A percentile compares a stretch with the other conserved stretches of the same genome.
phyloP scores from a whole-genome alignment of 495 filamentous ascomycete genomes.

The Astrothelium macrocarpum region DNA sequence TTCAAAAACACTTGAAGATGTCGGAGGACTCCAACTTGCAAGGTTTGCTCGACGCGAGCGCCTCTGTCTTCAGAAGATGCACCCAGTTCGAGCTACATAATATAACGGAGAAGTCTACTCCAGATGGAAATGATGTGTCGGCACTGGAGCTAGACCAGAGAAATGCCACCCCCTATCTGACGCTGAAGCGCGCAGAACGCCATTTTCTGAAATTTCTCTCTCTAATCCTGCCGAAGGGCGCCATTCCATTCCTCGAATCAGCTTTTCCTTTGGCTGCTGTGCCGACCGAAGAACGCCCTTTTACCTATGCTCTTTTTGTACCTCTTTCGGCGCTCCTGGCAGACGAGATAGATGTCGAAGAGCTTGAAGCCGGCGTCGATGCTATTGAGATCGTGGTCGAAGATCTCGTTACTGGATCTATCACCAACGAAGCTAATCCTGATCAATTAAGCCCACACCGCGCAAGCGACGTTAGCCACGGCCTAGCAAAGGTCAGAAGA shows the following conservation, averaged over 20 bases:
- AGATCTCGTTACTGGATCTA: background rate
- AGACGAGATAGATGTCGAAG: slow-evolving; percentile 46
- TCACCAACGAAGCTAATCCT: slow-evolving; percentile 39
- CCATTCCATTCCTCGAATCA: slow-evolving; percentile 51
- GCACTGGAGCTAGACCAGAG: slow-evolving; percentile 20
- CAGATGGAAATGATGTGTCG: slow-evolving; percentile 14
- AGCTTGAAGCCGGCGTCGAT: slow-evolving; percentile 60
- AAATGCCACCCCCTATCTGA: slow-evolving; percentile 49
- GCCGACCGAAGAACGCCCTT: slow-evolving; percentile 53
- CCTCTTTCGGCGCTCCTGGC: slow-evolving; percentile 51
- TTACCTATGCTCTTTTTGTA: slow-evolving; percentile 57
- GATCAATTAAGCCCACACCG: background rate
- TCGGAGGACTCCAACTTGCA: slow-evolving; percentile 44
- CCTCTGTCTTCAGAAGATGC: slow-evolving; percentile 49
- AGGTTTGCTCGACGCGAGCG: slow-evolving; percentile 42
- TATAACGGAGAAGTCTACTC: slow-evolving; percentile 37
- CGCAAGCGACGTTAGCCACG: slow-evolving; percentile 42
- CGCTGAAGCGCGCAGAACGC: slow-evolving; percentile 61
- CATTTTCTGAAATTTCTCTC: slow-evolving; percentile 61
- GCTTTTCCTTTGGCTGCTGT: slow-evolving; percentile 63
- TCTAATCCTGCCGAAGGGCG: slow-evolving; percentile 51
- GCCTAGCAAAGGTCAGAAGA: slow-evolving; percentile 51
- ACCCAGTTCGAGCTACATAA: slow-evolving; percentile 80
- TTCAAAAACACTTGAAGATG: slow-evolving; percentile 53
- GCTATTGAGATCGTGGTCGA: slow-evolving; percentile 65